Evolutionary conservation across 2,329 filamentous ascomycete genomes (phyloP), one percentile per base, ranked within the genome.

Genomic region (Fusarium sp.): DNA sequence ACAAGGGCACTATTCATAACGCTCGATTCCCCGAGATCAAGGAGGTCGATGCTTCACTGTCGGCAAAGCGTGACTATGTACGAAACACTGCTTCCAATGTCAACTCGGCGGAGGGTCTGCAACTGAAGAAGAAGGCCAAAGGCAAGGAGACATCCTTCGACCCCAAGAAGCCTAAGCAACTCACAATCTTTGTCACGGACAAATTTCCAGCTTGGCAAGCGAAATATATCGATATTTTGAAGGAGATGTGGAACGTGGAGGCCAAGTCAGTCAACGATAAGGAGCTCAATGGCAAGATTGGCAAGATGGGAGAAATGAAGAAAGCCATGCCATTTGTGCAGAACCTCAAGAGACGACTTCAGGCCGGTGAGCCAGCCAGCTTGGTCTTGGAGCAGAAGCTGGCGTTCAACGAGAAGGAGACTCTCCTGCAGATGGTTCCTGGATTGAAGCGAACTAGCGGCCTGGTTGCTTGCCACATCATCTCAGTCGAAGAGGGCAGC

Each of bases 241-340:
- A 91, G 73, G 88, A 93, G 78, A 85, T 90, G 70, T 94, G 94
- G 83, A 88, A 93, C 68, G 82, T 87, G 24, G 80, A 79, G 70
- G 89, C 84, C 73, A 86, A 93, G 72, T 84, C 86, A 15, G 83
- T 93, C 73, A 91, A 97, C 79, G 93, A 97, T 81, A 97, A 97
- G 86, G 90, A 90, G 63, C 86, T 98, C 51, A 93, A 91, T 78
- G 91, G 90, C 74, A 89, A 91, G 79, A 91, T 98, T 65, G 91
- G 90, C 75, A 97, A 97, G 86, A 87, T 94, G 79, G 91, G 91
- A 47, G 93, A 97, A 84, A 94, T 95, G 88, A 99, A 98, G 90
- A 96, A 97, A 85, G 95, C 95, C 6, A 98, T 98, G 95, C 96
- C 96, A 1, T 98, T 98, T 79, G 91, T 98, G 55, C 95, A 98